Evolutionary conservation across 1,284 basidiomycete species (phyloP).

Genomic region (Rhodotorula sp.): DNA sequence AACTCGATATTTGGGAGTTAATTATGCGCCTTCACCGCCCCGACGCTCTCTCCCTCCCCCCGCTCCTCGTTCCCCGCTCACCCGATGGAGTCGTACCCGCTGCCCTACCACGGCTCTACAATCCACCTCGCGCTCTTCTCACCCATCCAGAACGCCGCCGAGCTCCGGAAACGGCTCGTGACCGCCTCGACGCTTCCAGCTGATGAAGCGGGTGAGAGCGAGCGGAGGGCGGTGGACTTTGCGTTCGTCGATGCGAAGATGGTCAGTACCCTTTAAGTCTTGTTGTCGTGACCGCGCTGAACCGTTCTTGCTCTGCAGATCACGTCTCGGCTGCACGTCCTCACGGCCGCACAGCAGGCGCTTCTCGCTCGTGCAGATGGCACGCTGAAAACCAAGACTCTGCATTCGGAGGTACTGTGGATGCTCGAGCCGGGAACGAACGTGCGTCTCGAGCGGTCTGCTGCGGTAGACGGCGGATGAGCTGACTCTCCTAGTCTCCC

Average conservation of each 20-base stretch:
- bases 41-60: not conserved
- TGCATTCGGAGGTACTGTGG: conserved; percentile 85
- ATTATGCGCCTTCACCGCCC: not conserved
- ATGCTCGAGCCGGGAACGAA: conserved; percentile 80
- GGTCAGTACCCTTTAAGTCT: conserved; percentile 51
- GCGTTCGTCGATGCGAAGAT: conserved; percentile 77
- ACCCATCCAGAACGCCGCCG: conserved; percentile 65
- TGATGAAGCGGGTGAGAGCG: conserved; percentile 65
- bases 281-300: not conserved
- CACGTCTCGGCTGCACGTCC: conserved; percentile 70
- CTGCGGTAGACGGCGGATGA: conserved; percentile 12
- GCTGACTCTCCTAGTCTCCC: not conserved
- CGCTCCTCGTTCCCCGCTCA: not conserved
- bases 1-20: no score
- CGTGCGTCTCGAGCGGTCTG: conserved; percentile 53
- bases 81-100: conserved; percentile 54
- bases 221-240: conserved; percentile 75
- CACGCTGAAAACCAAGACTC: conserved; percentile 70
- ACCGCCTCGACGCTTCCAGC: conserved; percentile 61
- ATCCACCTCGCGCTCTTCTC: conserved; percentile 70
- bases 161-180: conserved; percentile 67
- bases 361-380: conserved; percentile 63
- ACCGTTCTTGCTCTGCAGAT: conserved; percentile 57
- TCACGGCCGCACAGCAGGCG: conserved; percentile 78
- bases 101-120: conserved; percentile 48